Base-by-base conservation (phyloP, 2,329 filamentous ascomycete species). In the Aspergillus proliferans region DNA sequence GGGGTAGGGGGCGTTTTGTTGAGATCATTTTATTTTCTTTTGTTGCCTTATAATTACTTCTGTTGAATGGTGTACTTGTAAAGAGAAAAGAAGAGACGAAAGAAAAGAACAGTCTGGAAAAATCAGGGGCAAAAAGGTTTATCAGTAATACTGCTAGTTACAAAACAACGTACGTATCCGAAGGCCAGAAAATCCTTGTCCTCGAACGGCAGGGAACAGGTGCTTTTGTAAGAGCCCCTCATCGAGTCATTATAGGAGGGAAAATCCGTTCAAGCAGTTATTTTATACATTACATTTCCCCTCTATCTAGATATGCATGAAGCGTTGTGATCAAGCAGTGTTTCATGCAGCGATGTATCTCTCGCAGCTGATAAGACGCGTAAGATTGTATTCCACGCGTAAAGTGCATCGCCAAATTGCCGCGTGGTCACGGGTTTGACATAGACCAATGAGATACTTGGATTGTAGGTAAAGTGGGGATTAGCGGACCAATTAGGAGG, bases 331-430 rank as follows among this genome's bases (percentile, higher is more conserved):
- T 30, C 10, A 30, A 12, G 26, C 26, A 12, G 10, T 12, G 26
- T 30, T 12, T 4, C 34, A 22, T 43, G 21, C 26, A 24, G 46
- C 57, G 49, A 53, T 53, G 59, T 52, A 55, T 53, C n/a, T 38
- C 34, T 19, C 8, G 34, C 14, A 38, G 34, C n/a, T 38, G 34
- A 15, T 19, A 18, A 38, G 51, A 56, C 49, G 4, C 49, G 50
- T 53, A 52, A 54, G 47, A 58, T n/a, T 48, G 57, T 60, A 60
- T 48, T 52, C 30, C 46, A 60, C 61, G 59, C 65, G 65, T 67
- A 65, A 62, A 63, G 60, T 59, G 57, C 43, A 62, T 67, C 65
- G 64, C 65, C 63, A 69, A 68, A 69, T 63, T 50, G 51, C 47
- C 67, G 58, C 67, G 67, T 52, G 47, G 56, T 70, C 67, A 70